Conservation (phyloP, 495 filamentous ascomycete species). For the Neurospora sp. region DNA sequence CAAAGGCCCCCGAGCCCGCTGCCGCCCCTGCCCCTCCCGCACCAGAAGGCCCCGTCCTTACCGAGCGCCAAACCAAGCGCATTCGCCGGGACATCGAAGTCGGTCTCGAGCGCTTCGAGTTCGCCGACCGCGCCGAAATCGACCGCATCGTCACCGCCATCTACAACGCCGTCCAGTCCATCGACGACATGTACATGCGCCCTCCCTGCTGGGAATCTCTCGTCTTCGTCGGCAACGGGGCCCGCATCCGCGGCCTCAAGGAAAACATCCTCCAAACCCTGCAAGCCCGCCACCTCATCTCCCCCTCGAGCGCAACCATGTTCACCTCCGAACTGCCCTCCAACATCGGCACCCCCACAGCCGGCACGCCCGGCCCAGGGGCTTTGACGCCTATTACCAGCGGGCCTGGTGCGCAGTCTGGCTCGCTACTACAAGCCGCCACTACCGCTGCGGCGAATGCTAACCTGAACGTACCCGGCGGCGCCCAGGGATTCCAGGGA, state of each 20-base stretch:
- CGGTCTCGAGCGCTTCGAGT: constrained; percentile 77
- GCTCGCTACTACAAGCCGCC: constrained; percentile 85
- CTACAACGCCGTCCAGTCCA: constrained; percentile 66
- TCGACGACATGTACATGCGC: constrained; percentile 69
- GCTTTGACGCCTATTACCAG: constrained; percentile 73
- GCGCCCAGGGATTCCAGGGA: constrained; percentile 7
- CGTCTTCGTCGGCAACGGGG: constrained; percentile 81
- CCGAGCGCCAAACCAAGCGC: constrained; percentile 30
- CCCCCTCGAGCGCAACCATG: constrained; percentile 82
- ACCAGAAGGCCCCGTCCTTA: constrained; percentile 6
- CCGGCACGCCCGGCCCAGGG: constrained; percentile 42
- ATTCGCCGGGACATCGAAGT: constrained; percentile 71
- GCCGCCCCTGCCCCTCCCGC: constrained; percentile 1
- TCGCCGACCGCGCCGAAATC: constrained; percentile 62
- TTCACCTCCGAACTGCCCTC: constrained; percentile 94
- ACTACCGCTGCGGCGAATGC: constrained; percentile 49
- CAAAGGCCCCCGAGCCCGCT: background rate
- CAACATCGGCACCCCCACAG: constrained; percentile 72
- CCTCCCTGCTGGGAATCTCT: constrained; percentile 83
- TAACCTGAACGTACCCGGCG: constrained; percentile 41
- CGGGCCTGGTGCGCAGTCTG: constrained; percentile 49
- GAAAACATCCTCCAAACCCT: constrained; percentile 75
- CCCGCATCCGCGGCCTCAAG: constrained; percentile 74
- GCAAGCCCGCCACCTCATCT: constrained; percentile 74
- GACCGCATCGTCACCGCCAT: constrained; percentile 73